Percentiles rank a stretch among this genome's conserved stretches.
Evolutionary conservation across 139 green algal species (phyloP).

Genomic region (Desmodesmus armatus): DNA sequence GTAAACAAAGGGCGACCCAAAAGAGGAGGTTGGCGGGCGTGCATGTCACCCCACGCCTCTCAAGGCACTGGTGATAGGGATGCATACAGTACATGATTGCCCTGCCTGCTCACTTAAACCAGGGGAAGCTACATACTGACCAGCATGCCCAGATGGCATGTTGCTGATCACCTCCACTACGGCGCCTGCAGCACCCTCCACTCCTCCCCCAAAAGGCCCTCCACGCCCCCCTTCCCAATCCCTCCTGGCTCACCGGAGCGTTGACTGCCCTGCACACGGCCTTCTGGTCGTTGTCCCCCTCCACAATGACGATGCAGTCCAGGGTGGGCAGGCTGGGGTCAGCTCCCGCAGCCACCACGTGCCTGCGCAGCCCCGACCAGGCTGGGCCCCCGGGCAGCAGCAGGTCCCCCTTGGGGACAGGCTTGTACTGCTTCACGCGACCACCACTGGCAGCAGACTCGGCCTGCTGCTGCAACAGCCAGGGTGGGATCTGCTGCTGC

Average conservation of each 20-base stretch:
- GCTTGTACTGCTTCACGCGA: conserved; percentile 40
- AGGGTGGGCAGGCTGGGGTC: conserved; percentile 22
- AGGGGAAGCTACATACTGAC: too few relatives aligned
- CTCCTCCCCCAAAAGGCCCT: too few relatives aligned
- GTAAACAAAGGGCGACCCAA: neutral
- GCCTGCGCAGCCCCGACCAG: conserved; percentile 39
- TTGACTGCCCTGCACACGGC: conserved; percentile 35
- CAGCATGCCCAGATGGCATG: neutral
- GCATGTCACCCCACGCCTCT: neutral
- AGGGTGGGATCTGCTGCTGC: conserved; percentile 54
- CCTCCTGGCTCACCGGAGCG: conserved; percentile 25
- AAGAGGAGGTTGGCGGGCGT: neutral
- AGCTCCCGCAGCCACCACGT: conserved; percentile 27
- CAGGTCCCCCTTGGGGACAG: conserved; percentile 44
- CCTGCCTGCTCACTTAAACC: neutral
- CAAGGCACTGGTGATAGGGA: too few relatives aligned
- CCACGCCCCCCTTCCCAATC: neutral
- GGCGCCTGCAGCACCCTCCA: too few relatives aligned
- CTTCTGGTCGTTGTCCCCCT: conserved; percentile 39
- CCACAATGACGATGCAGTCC: conserved; percentile 25
- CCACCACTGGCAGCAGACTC: neutral
- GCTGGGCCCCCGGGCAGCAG: conserved; percentile 40
- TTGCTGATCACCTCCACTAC: neutral
- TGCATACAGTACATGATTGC: neutral
- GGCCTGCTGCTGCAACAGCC: conserved; percentile 48